Evolutionary conservation across 1,139 yeast species (phyloP), one percentile per base, ranked within the genome.

Genomic region (Geotrichum klebahnii): DNA sequence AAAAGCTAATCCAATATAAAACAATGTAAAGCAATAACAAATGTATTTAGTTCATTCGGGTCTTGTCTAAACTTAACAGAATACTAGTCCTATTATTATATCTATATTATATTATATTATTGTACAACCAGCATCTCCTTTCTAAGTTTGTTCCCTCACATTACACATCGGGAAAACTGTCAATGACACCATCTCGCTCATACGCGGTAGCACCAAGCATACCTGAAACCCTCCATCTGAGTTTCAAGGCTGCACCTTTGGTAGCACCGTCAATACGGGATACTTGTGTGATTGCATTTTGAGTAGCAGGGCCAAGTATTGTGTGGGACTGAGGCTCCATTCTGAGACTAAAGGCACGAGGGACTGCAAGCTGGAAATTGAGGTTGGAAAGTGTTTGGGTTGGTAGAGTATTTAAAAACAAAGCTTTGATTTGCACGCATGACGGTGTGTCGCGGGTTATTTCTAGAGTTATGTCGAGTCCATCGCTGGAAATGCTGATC

Each of bases 201-300:
- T 46, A 49, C 19, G 48, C 46, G 35, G 37, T 40, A 29, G 59
- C 56, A 48, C 76, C 77, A 6, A 75, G 62, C 14, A 61, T 61
- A 63, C 81, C 89, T 53, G 78, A 78, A 28, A 80, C 77, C 65
- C 84, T 87, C 92, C 95, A 90, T 65, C 89, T 85, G 53, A 90
- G 73, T 68, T 87, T 89, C 59, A 87, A 58, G 16, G 40, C 20
- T 3, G 51, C 14, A 22, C 53, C 73, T 19, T 76, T 61, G 12
- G 68, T 60, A 23, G 63, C 62, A 59, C 81, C 79, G 46, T 76
- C 80, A 54, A 90, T 75, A n/a, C 67, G 64, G 52, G 83, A 77
- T 26, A 68, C 71, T 65, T 86, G 95, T 3, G 73, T 71, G 17
- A 87, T 53, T 5, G 83, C 84, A 51, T 77, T 75, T 31, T 67